These are phyloP conservation scores for Urtica urens DNA, from an alignment of 306 rosid genomes.

Conservation along the genomic window DNA sequence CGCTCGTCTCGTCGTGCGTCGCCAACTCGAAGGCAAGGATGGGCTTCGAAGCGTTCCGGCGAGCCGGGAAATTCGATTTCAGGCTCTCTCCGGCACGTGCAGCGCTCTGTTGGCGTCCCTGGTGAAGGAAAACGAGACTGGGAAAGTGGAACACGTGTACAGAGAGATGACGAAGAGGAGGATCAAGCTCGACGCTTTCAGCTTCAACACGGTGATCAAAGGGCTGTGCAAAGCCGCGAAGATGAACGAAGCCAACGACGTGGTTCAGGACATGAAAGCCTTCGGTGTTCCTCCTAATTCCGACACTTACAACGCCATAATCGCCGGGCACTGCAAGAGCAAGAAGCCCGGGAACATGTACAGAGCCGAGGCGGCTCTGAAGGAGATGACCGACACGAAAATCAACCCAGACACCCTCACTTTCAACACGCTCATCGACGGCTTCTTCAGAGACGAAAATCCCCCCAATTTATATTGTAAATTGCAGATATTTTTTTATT, in stretches of 20 bases:
- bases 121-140: slow-evolving; percentile 39
- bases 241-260: slow-evolving; percentile 63
- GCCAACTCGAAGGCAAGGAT: slow-evolving; percentile 23
- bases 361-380: slow-evolving; percentile 62
- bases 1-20: slow-evolving; percentile 54
- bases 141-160: slow-evolving; percentile 40
- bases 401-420: slow-evolving; percentile 42
- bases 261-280: slow-evolving; percentile 63
- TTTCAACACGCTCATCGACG: slow-evolving; percentile 51
- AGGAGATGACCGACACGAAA: slow-evolving; percentile 49
- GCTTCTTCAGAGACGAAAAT: slow-evolving; percentile 67
- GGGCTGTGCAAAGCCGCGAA: slow-evolving; percentile 86
- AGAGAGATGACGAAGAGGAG: slow-evolving; percentile 57
- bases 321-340: slow-evolving; percentile 62
- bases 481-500: too few relatives aligned
- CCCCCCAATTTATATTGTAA: too few relatives aligned
- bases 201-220: slow-evolving; percentile 49
- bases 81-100: slow-evolving; percentile 43
- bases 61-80: slow-evolving; percentile 53
- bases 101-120: slow-evolving; percentile 50
- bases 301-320: slow-evolving; percentile 59
- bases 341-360: slow-evolving; percentile 66
- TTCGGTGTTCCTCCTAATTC: slow-evolving; percentile 54
- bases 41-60: slow-evolving; percentile 47
- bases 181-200: slow-evolving; percentile 40